Evolutionary conservation across 306 rosid genomes (phyloP), one percentile per base, ranked within the genome.

Genomic region (Vigna radiata): DNA sequence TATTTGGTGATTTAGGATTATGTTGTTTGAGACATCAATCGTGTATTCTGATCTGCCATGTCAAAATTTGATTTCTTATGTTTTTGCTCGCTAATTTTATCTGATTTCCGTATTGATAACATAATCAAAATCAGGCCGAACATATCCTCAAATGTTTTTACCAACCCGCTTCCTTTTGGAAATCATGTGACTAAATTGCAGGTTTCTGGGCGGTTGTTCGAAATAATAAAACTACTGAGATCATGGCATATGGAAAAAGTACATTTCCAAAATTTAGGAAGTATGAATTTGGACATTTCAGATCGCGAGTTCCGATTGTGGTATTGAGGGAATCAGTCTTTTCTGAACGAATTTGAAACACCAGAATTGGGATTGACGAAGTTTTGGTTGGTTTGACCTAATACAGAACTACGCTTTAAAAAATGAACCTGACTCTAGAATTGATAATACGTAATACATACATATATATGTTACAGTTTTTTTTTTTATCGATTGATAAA

Each of bases 11-110:
- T 70, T 73, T 70, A 83, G 84, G 81, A 68, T 49, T 49, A 27
- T 84, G 66, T 47, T 76, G 83, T 62, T 83, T 79, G 79, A 80
- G 84, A 61, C 78, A 58, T 68, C 68, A 67, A 63, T 85, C 79
- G 25, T 76, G 81, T 72, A 49, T 43, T 64, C 52, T 47, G 70
- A 54, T 70, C 75, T 79, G 56, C 55, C 36, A 70, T 83, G 53
- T 75, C 60, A 27, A 33, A 69, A 39, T 56, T 69, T 77, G 13
- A 39, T 81, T 73, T 70, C 73, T 74, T 39, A 25, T 12, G 19
- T 56, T 59, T 48, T 9, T 11, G 3, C 17, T 6, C 27, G 19
- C 52, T 8, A 12, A 29, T 75, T 73, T 67, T 39, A 37, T 72
- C 33, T 17, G 3, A 37, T 48, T 18, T 66, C 7, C 5, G 17